Evolutionary conservation across 345 rosid species (phyloP).

Genomic region (Viola odorata): DNA sequence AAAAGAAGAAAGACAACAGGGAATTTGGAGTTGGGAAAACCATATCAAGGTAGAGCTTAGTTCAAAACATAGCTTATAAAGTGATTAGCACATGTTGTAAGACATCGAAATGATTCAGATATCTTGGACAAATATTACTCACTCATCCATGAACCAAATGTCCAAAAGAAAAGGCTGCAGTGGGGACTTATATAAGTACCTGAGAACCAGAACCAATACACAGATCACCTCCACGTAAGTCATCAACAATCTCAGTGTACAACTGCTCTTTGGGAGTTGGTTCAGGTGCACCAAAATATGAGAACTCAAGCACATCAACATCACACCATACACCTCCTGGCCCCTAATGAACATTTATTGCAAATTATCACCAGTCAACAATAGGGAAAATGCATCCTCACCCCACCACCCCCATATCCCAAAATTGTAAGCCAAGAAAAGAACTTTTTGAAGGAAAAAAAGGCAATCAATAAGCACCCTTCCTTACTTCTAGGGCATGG

Average conservation of each 20-base stretch:
- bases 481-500: slow-evolving; percentile 65
- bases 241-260: slow-evolving; percentile 84
- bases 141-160: too few species aligned
- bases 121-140: too few species aligned
- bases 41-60: too few species aligned
- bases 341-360: slow-evolving; percentile 43
- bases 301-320: slow-evolving; percentile 94
- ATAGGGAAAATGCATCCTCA: slow-evolving; percentile 2
- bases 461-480: slow-evolving; percentile 5
- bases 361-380: slow-evolving; percentile 16
- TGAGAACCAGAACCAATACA: slow-evolving; percentile 94
- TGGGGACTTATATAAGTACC: slow-evolving; percentile 32
- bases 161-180: too few species aligned
- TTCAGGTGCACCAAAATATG: slow-evolving; percentile 87
- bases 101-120: neutral
- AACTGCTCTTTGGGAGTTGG: slow-evolving; percentile 79
- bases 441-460: neutral
- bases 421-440: neutral
- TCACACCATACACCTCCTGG: slow-evolving; percentile 99
- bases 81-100: too few species aligned
- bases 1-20: too few species aligned
- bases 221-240: slow-evolving; percentile 82
- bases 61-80: too few species aligned
- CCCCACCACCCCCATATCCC: too few species aligned
- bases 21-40: too few species aligned